A percentile compares a stretch with the other conserved stretches of the same genome.
phyloP scores from a whole-genome alignment of 345 rosid species.

The Microcos paniculata region DNA sequence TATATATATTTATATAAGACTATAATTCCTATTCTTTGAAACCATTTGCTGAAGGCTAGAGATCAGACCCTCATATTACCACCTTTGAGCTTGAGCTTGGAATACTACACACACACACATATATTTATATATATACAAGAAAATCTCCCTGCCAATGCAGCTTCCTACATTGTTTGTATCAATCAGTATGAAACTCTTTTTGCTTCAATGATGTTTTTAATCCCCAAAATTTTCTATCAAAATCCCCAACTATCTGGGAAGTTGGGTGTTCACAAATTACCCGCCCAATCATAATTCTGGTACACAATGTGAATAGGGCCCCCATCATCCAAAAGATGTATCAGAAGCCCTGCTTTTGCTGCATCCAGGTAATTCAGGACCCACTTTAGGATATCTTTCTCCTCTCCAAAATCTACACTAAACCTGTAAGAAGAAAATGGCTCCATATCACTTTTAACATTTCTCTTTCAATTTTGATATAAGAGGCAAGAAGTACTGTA shows the following conservation, averaged over 20 bases:
- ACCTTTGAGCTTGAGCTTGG: not conserved
- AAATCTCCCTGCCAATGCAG: not conserved
- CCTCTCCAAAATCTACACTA: constrained; percentile 66
- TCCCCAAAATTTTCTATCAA: not conserved
- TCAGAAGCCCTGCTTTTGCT: constrained; percentile 64
- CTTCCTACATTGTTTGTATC: not conserved
- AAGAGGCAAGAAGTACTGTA: not conserved
- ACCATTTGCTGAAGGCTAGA: not conserved
- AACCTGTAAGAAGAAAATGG: constrained; percentile 45
- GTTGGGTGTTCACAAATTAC: constrained; percentile 29
- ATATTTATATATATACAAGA: not conserved
- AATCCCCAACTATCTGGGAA: not conserved
- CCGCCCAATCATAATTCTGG: constrained; percentile 80
- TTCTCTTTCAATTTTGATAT: not conserved
- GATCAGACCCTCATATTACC: not conserved
- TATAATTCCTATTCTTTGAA: not conserved
- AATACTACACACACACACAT: too few species aligned
- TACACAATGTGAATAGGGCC: constrained; percentile 60
- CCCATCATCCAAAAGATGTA: constrained; percentile 68
- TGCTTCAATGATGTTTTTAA: not conserved
- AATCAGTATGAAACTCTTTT: not conserved
- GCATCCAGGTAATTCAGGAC: constrained; percentile 68
- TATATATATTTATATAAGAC: not conserved
- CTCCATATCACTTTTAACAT: not conserved
- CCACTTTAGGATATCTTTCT: constrained; percentile 70